Base-by-base conservation (phyloP, 2,329 filamentous ascomycete species). In the Aspergillus pseudoterreus region DNA sequence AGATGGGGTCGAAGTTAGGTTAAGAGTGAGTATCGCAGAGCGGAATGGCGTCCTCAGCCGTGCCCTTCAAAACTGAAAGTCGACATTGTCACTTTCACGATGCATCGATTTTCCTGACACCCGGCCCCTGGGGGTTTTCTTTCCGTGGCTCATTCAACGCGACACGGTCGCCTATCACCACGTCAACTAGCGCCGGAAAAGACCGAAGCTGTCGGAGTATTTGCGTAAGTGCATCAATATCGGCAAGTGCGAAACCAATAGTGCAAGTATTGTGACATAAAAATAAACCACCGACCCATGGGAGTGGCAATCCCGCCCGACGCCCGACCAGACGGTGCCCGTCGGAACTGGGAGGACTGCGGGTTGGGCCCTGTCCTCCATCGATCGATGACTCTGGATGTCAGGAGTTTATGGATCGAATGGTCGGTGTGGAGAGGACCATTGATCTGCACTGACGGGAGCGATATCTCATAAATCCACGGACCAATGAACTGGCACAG, bases 321-420 rank as follows among this genome's bases (percentile, higher is more conserved):
- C n/a, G 33, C 39, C 39, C 19, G 39, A 17, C 5, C 19, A 10
- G 39, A 22, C 11, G 19, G 15, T 19, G 39, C 11, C 39, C n/a
- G 19, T 22, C 39, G 39, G 39, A 19, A 46, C 32, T 17, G 19
- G 19, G 33, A n/a, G 36, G 19, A 30, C 19, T 27, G 19, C 17
- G 19, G 6, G 14, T 38, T 38, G 19, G 22, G 39, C 17, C 24
- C 36, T 21, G 22, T 19, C 43, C n/a, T 42, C 12, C 43, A 33
- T 35, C 32, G 33, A 43, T n/a, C 17, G 15, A 39, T 21, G 32
- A 45, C 44, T 33, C 10, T 27, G 21, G 17, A 3, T 46, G 41
- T n/a, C 11, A 44, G 38, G 45, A 54, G 42, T 43, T 50, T 54
- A 54, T 53, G 41, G 43, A 54, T 57, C 55, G 43, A 51, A 51